Percentiles rank a stretch among this genome's conserved stretches.
Conservation (phyloP, 2,329 filamentous ascomycete genomes). For the Exophiala aquamarina region DNA sequence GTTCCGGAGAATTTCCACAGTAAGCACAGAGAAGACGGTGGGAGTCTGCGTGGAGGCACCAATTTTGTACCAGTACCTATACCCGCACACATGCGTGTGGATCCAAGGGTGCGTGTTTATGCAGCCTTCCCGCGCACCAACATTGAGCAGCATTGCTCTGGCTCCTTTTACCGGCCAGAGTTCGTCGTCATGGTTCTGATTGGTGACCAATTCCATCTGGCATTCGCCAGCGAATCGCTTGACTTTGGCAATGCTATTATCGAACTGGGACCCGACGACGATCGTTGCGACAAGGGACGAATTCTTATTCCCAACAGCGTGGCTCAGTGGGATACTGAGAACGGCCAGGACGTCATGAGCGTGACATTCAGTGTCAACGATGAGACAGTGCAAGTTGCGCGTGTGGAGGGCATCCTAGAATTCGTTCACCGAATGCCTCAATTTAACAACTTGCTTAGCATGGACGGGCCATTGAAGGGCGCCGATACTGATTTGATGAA, state of each 20-base stretch:
- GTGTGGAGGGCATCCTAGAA: constrained; percentile 17
- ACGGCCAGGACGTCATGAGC: constrained; percentile 27
- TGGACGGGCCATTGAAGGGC: constrained; percentile 16
- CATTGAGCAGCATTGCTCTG: constrained; percentile 19
- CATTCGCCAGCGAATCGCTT: constrained; percentile 26
- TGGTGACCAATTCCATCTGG: constrained; percentile 25
- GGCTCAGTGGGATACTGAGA: constrained; percentile 26
- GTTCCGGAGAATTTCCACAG: constrained; percentile 17
- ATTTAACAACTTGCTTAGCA: constrained; percentile 17
- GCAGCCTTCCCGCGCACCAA: constrained; percentile 27
- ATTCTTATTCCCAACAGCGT: constrained; percentile 30
- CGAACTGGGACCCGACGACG: constrained; percentile 20
- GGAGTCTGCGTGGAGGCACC: constrained; percentile 25
- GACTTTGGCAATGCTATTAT: constrained; percentile 25
- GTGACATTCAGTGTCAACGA: constrained; percentile 29
- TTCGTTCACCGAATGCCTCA: constrained; percentile 22
- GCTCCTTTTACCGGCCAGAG: constrained; percentile 24
- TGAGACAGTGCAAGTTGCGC: constrained; percentile 24
- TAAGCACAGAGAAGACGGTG: constrained; percentile 19
- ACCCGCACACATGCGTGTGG: constrained; percentile 17
- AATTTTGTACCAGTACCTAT: constrained; percentile 27
- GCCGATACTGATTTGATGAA: constrained; percentile 17
- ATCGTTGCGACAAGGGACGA: constrained; percentile 24
- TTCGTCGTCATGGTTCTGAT: constrained; percentile 26
- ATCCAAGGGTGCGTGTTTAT: constrained; percentile 19